phyloP scores from a whole-genome alignment of 2,329 filamentous ascomycete species.

The Colletotrichum australisinense region DNA sequence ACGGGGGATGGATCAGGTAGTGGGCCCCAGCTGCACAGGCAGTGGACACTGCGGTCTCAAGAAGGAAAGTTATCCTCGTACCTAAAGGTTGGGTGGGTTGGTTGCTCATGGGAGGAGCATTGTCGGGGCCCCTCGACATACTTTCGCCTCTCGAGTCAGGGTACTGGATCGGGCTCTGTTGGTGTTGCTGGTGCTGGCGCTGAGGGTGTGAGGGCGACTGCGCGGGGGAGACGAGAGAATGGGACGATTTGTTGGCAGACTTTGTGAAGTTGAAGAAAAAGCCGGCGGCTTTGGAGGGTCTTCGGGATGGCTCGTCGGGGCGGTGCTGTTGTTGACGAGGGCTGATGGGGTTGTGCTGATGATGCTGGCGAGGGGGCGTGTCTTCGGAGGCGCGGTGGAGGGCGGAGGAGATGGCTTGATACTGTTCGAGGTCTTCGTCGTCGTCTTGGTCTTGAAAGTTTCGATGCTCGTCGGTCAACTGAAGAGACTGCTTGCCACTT shows the following conservation, averaged over 20 bases:
- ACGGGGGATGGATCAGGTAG: constrained; percentile 32
- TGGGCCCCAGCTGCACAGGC: constrained; percentile 33
- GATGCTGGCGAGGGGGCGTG: constrained; percentile 39
- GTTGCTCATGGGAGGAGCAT: constrained; percentile 38
- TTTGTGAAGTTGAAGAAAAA: constrained; percentile 65
- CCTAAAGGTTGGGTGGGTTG: constrained; percentile 36
- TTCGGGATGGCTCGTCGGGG: constrained; percentile 45
- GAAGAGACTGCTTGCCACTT: constrained; percentile 33
- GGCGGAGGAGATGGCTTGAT: constrained; percentile 43
- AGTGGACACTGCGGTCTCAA: constrained; percentile 35
- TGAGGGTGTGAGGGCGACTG: constrained; percentile 30
- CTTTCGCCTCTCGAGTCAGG: constrained; percentile 50
- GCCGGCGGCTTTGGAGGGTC: constrained; percentile 56
- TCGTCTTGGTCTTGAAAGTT: constrained; percentile 40
- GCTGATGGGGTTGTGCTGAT: constrained; percentile 40
- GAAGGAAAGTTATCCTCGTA: constrained; percentile 37
- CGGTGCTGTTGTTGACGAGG: constrained; percentile 38
- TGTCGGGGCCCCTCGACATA: constrained; percentile 51
- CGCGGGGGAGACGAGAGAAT: constrained; percentile 43
- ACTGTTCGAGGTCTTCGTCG: constrained; percentile 39
- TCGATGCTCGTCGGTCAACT: constrained; percentile 33
- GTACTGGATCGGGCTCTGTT: constrained; percentile 43
- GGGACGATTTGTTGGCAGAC: constrained; percentile 53
- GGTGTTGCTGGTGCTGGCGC: constrained; percentile 33
- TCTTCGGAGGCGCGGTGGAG: constrained; percentile 39